A percentile compares a stretch with the other conserved stretches of the same genome.
These are phyloP conservation scores for Mycena vulgaris DNA, from an alignment of 768 basidiomycete species.

Conservation along the genomic window DNA sequence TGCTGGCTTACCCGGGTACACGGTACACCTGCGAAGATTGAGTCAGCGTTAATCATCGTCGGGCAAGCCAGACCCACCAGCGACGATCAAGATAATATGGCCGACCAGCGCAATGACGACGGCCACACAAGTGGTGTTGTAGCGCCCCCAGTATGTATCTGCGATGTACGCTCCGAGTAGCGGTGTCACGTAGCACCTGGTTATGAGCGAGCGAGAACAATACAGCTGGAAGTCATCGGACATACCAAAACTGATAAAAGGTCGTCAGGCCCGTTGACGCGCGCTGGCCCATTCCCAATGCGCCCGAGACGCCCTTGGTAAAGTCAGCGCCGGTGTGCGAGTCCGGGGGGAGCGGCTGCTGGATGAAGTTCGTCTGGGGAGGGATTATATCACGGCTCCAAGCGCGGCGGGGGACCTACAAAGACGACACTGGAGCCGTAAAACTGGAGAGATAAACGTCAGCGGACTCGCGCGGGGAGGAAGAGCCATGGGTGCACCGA, in stretches of 20 bases:
- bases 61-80: slow-evolving; percentile 79
- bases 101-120: slow-evolving; percentile 74
- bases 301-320: slow-evolving; percentile 71
- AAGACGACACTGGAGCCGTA: slow-evolving; percentile 31
- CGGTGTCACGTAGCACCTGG: slow-evolving; percentile 78
- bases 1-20: too few species aligned
- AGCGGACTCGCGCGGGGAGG: background rate
- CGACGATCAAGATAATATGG: slow-evolving; percentile 75
- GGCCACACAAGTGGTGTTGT: slow-evolving; percentile 78
- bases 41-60: too few species aligned
- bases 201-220: too few species aligned
- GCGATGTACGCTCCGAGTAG: slow-evolving; percentile 81
- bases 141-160: slow-evolving; percentile 81
- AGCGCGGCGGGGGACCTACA: background rate
- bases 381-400: background rate
- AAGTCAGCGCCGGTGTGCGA: slow-evolving; percentile 78
- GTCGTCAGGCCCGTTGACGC: too few species aligned
- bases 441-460: slow-evolving; percentile 11
- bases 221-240: too few species aligned
- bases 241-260: too few species aligned
- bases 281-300: slow-evolving; percentile 76
- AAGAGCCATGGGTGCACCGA: slow-evolving; percentile 61
- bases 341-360: slow-evolving; percentile 75
- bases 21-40: too few species aligned
- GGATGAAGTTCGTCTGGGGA: slow-evolving; percentile 75